These are phyloP conservation scores for Candida xyloterini DNA, from an alignment of 805 yeast species.

Conservation along the genomic window DNA sequence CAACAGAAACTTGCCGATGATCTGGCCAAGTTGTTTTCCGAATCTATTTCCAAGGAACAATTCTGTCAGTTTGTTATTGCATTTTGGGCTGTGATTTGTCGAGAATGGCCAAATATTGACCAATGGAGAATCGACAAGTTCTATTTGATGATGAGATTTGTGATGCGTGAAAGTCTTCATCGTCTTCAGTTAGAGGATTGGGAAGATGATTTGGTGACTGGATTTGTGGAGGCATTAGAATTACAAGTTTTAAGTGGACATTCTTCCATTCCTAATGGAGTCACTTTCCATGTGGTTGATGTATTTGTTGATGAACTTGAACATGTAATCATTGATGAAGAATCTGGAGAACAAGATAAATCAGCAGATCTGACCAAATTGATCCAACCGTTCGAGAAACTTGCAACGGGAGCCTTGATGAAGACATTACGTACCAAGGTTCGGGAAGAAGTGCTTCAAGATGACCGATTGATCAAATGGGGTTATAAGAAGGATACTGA, in stretches of 20 bases:
- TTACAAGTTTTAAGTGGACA: slow-evolving; percentile 48
- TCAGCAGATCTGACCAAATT: slow-evolving; percentile 34
- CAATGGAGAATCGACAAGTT: slow-evolving; percentile 86
- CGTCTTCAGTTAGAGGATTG: slow-evolving; percentile 54
- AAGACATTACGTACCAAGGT: slow-evolving; percentile 67
- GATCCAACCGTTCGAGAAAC: slow-evolving; percentile 56
- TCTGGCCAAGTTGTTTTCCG: slow-evolving; percentile 55
- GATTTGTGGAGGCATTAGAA: slow-evolving; percentile 39
- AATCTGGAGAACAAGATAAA: slow-evolving; percentile 45
- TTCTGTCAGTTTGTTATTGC: slow-evolving; percentile 58
- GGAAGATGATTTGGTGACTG: slow-evolving; percentile 45
- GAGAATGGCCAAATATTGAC: slow-evolving; percentile 85
- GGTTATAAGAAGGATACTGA: slow-evolving; percentile 39
- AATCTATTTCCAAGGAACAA: slow-evolving; percentile 40
- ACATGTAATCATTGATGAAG: slow-evolving; percentile 51
- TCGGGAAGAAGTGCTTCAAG: slow-evolving; percentile 62
- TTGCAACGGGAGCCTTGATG: slow-evolving; percentile 47
- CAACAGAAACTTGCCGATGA: slow-evolving; percentile 81
- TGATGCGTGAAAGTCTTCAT: slow-evolving; percentile 59
- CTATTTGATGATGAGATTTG: slow-evolving; percentile 75
- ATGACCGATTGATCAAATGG: slow-evolving; percentile 64
- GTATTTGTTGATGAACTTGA: slow-evolving; percentile 83
- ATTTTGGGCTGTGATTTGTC: slow-evolving; percentile 74
- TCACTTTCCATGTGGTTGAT: slow-evolving; percentile 83
- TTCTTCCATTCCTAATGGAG: slow-evolving; percentile 61